Conservation (phyloP, 2,329 filamentous ascomycete species). For the Orbilia brochopaga region DNA sequence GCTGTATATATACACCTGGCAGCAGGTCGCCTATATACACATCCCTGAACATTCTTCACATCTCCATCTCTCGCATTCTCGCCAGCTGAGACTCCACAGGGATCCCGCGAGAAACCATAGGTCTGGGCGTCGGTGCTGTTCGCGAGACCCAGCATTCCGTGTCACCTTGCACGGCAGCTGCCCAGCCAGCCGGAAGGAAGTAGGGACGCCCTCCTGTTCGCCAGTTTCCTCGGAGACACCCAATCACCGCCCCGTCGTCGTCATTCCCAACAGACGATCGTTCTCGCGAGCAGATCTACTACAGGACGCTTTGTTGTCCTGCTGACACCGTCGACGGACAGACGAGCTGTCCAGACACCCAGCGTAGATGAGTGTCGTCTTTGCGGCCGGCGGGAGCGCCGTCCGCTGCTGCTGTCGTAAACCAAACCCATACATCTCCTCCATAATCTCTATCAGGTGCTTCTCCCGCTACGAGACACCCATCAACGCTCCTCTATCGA, state of each 20-base stretch:
- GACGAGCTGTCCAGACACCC: not conserved
- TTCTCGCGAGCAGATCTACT: not conserved
- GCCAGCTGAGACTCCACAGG: not conserved
- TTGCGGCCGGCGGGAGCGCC: slow-evolving; percentile 25
- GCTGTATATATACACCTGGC: not conserved
- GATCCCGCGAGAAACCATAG: not conserved
- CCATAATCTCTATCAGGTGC: slow-evolving; percentile 21
- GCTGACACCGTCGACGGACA: not conserved
- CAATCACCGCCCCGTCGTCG: too few relatives aligned
- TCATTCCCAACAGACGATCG: too few relatives aligned
- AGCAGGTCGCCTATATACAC: not conserved
- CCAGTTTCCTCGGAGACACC: not conserved
- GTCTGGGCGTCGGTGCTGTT: not conserved
- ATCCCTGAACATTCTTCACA: not conserved
- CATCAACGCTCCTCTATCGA: slow-evolving; percentile 75
- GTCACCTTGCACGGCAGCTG: not conserved
- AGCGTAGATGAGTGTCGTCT: slow-evolving; percentile 31
- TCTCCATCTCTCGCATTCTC: not conserved
- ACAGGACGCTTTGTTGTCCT: too few relatives aligned
- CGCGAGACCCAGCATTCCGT: not conserved
- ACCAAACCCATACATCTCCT: not conserved
- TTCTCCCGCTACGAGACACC: slow-evolving; percentile 26
- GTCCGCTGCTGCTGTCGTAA: slow-evolving; percentile 10
- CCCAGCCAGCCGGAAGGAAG: not conserved
- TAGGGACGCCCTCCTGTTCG: not conserved